phyloP scores from a whole-genome alignment of 2,329 filamentous ascomycete species.

The Fusarium caatingaense region DNA sequence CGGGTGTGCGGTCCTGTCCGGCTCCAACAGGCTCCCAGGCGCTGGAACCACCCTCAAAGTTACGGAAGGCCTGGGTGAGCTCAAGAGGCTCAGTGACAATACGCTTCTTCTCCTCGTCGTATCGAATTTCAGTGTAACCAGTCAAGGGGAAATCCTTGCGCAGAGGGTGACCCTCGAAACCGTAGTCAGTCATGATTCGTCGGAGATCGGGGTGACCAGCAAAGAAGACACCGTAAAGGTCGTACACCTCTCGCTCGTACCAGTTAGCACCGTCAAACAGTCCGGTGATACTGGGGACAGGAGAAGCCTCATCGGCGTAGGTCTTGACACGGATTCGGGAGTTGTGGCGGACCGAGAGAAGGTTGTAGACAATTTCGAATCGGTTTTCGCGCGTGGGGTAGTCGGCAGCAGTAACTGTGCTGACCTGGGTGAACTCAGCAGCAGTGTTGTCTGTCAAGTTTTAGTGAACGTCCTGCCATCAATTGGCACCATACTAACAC shows the following conservation, averaged over 20 bases:
- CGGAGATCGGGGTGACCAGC: conserved; percentile 92
- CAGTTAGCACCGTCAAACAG: conserved; percentile 97
- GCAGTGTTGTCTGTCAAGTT: conserved; percentile 81
- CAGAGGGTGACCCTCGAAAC: conserved; percentile 96
- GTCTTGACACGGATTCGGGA: conserved; percentile 98
- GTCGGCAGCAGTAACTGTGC: conserved; percentile 93
- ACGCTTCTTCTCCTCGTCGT: conserved; percentile 99
- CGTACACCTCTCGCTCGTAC: conserved; percentile 98
- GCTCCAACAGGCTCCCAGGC: conserved; percentile 74
- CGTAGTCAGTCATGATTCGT: conserved; percentile 99
- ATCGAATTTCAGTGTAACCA: conserved; percentile 97
- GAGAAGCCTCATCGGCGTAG: conserved; percentile 94
- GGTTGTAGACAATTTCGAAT: conserved; percentile 98
- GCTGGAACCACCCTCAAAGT: conserved; percentile 91
- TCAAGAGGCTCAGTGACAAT: conserved; percentile 98
- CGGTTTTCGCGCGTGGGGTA: conserved; percentile 95
- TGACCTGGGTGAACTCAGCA: conserved; percentile 94
- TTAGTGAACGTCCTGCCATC: conserved; percentile 15
- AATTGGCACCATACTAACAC: conserved; percentile 57
- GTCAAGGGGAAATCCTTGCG: conserved; percentile 98
- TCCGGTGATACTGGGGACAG: conserved; percentile 86
- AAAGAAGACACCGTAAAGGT: conserved; percentile 98
- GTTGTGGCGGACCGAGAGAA: conserved; percentile 96
- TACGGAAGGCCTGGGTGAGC: conserved; percentile 97
- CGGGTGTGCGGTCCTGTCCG: conserved; percentile 83